Evolutionary conservation across 2,329 filamentous ascomycete genomes (phyloP).

Genomic region (Colletotrichum coccodes): DNA sequence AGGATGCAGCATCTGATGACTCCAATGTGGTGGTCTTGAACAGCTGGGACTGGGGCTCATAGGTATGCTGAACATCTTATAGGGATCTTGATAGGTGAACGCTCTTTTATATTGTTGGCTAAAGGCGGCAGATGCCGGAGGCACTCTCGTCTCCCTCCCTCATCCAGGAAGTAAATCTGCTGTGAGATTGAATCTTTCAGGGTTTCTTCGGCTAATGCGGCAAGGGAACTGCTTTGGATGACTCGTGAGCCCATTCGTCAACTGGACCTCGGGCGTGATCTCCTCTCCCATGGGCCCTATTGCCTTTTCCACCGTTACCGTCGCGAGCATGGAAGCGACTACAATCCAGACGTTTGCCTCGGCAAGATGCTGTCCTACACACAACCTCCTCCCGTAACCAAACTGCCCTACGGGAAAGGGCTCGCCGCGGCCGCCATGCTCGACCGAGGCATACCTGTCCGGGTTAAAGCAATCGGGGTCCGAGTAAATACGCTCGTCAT

Average conservation of each 20-base stretch:
- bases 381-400: slow-evolving; percentile 52
- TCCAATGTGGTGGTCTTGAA: no score
- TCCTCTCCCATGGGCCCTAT: slow-evolving; percentile 43
- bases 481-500: slow-evolving; percentile 49
- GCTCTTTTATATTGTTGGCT: no score
- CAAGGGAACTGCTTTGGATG: slow-evolving; percentile 2
- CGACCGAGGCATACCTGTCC: slow-evolving; percentile 52
- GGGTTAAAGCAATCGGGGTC: slow-evolving; percentile 56
- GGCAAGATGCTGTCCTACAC: slow-evolving; percentile 60
- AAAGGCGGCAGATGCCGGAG: no score
- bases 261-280: slow-evolving; percentile 3
- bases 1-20: no score
- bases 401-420: slow-evolving; percentile 57
- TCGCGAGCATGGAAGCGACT: slow-evolving; percentile 50
- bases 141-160: no score
- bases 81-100: no score
- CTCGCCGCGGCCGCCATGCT: slow-evolving; percentile 48
- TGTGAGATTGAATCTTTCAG: no score
- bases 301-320: slow-evolving; percentile 44
- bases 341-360: slow-evolving; percentile 58
- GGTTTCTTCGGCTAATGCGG: not conserved
- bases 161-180: no score
- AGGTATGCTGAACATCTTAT: no score
- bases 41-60: no score
- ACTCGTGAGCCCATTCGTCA: slow-evolving; percentile 23